phyloP scores from a whole-genome alignment of 345 rosid species.

The Trapa bicornis region DNA sequence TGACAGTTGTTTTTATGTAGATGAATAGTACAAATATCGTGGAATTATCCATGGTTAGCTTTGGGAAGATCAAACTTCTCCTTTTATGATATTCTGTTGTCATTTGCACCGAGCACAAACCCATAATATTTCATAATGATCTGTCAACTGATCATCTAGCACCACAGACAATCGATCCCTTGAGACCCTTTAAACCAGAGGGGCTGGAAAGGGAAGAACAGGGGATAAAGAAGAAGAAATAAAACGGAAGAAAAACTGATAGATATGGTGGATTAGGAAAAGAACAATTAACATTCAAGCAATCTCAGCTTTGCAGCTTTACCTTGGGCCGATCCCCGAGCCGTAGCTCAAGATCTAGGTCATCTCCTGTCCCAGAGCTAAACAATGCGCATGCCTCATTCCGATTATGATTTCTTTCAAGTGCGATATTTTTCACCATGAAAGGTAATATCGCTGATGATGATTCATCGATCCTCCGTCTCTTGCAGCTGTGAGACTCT shows the following conservation, averaged over 20 bases:
- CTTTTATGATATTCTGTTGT: not conserved
- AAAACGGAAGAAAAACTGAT: constrained; percentile 4
- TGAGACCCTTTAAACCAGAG: constrained; percentile 1
- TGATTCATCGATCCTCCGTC: constrained; percentile 28
- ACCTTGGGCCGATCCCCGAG: constrained; percentile 60
- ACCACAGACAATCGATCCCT: constrained; percentile 8
- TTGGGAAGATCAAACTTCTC: not conserved
- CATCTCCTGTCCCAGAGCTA: constrained; percentile 27
- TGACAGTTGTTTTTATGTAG: not conserved
- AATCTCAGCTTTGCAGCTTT: constrained; percentile 19
- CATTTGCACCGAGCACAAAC: constrained; percentile 8
- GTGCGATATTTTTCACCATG: constrained; percentile 27
- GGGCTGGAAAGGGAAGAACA: constrained; percentile 1
- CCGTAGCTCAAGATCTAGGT: constrained; percentile 86
- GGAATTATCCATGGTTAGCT: not conserved
- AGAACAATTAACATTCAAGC: constrained; percentile 10
- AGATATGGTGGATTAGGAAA: constrained; percentile 1
- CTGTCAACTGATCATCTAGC: constrained; percentile 20
- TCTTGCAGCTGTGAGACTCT: constrained; percentile 28
- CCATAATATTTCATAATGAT: constrained; percentile 8
- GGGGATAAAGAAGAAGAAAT: constrained; percentile 2
- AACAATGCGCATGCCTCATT: constrained; percentile 22
- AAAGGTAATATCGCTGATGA: constrained; percentile 25
- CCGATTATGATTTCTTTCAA: constrained; percentile 22
- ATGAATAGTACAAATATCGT: not conserved